Base-by-base conservation (phyloP, 495 filamentous ascomycete species). In the Penicillium lagena region DNA sequence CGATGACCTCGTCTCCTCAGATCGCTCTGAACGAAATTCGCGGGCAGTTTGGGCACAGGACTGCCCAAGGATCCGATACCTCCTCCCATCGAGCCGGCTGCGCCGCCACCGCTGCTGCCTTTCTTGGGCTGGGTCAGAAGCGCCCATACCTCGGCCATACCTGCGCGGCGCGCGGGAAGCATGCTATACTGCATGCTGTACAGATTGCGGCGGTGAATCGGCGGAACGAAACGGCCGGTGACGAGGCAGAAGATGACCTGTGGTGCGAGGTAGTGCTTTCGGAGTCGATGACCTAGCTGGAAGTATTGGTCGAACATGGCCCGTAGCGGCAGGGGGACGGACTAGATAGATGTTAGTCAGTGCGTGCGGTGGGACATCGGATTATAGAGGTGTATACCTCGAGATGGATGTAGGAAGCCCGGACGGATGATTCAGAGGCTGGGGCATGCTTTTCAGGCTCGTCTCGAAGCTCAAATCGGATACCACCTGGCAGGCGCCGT, bases 151-250 rank as follows among this genome's bases (percentile, higher is more conserved):
- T 96, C 90, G 47, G 73, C 63, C 39, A 96, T 82, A 2, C 86
- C 80, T 0, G 87, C 87, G 7, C 93, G 72, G 34, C 73, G 80
- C 9, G 87, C 83, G 6, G 93, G 93, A 29, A 99, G 73, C 94
- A 97, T 97, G 68, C 87, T 93, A 66, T 99, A 99, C 66, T 99
- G 93, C 55, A 99, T 81, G 46, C 87, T 90, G 66, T 99, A 99
- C 36, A 99, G 72, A 58, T 89, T 95, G 58, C 90, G 89, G 8
- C 93, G 77, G 60, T 95, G 89, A 30, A 99, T 91, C 0, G 94
- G 91, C 6, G 88, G 88, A 17, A 85, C 87, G 49, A 96, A 95
- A 39, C 82, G 85, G 47, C 93, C 93, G 1, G 89, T 96, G 27
- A 89, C 70, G 2, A 99, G 79, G 44, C 87, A 90, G 41, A 93